Percentiles rank a stretch among this genome's conserved stretches.
Evolutionary conservation across 345 rosid species (phyloP).

Genomic region (Erucastrum elatum): DNA sequence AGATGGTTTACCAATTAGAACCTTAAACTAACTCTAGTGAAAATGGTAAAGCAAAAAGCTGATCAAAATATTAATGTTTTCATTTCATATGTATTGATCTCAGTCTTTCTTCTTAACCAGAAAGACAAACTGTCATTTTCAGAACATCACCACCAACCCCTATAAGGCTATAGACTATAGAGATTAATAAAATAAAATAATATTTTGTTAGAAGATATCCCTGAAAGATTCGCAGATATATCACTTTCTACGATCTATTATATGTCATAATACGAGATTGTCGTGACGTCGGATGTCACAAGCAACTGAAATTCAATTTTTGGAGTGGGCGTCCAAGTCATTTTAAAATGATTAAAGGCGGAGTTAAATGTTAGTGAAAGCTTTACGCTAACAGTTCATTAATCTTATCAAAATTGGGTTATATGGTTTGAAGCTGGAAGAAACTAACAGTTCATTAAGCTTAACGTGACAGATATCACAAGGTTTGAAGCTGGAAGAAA

Average conservation of each 20-base stretch:
- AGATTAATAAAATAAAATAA: background rate
- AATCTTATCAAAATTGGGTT: no score
- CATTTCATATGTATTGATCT: background rate
- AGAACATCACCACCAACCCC: slow-evolving; percentile 19
- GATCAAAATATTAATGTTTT: no score
- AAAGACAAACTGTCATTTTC: background rate
- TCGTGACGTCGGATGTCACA: no score
- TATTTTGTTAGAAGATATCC: background rate
- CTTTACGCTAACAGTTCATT: no score
- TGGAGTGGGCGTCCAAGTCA: no score
- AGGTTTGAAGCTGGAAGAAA: slow-evolving; percentile 21
- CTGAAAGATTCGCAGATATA: slow-evolving; percentile 3
- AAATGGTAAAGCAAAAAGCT: background rate
- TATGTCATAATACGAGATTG: background rate
- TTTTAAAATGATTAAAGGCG: no score
- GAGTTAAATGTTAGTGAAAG: no score
- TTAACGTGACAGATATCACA: slow-evolving; percentile 20
- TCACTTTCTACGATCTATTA: background rate
- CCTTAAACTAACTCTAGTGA: background rate
- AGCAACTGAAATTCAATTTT: no score
- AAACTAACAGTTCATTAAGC: background rate
- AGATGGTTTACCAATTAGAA: background rate
- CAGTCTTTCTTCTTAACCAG: slow-evolving; percentile 1
- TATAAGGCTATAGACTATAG: background rate
- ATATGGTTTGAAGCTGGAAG: no score